A percentile compares a stretch with the other conserved stretches of the same genome.
These are phyloP conservation scores for Chlorella variabilis DNA, from an alignment of 163 green algal genomes.

Conservation along the genomic window DNA sequence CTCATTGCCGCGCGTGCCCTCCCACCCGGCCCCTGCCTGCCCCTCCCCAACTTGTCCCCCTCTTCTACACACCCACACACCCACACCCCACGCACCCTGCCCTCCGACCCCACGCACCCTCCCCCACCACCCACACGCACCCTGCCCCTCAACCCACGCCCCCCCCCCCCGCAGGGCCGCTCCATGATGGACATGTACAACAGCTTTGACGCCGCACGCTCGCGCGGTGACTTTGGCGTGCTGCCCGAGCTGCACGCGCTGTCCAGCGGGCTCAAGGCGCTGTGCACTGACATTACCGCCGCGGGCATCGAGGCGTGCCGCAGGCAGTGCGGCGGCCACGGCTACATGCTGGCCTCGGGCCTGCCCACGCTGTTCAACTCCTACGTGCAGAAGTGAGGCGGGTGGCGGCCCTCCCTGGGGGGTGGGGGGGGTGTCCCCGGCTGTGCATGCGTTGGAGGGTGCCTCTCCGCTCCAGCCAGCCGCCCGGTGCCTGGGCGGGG, in stretches of 20 bases:
- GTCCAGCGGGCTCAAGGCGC: constrained; percentile 83
- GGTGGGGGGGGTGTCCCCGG: too few relatives aligned
- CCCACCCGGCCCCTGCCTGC: too few relatives aligned
- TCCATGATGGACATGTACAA: constrained; percentile 82
- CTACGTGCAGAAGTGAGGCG: constrained; percentile 74
- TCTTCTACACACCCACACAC: too few relatives aligned
- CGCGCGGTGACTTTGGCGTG: constrained; percentile 75
- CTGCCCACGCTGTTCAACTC: constrained; percentile 82
- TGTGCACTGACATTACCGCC: constrained; percentile 78
- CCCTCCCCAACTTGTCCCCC: too few relatives aligned
- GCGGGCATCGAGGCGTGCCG: constrained; percentile 79
- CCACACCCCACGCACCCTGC: too few relatives aligned
- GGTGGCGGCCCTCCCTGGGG: too few relatives aligned
- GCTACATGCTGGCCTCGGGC: constrained; percentile 84
- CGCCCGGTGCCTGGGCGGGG: too few relatives aligned
- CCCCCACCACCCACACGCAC: neutral
- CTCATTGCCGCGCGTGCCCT: too few relatives aligned
- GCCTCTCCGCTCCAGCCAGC: too few relatives aligned
- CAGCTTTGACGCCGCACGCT: constrained; percentile 64
- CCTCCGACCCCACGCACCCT: neutral
- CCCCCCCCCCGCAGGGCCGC: constrained; percentile 57
- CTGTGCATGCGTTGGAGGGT: too few relatives aligned
- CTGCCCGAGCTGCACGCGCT: constrained; percentile 95
- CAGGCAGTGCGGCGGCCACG: constrained; percentile 83
- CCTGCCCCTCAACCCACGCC: neutral